phyloP scores from a whole-genome alignment of 305 asterid genomes.

The Solanum hybrid region DNA sequence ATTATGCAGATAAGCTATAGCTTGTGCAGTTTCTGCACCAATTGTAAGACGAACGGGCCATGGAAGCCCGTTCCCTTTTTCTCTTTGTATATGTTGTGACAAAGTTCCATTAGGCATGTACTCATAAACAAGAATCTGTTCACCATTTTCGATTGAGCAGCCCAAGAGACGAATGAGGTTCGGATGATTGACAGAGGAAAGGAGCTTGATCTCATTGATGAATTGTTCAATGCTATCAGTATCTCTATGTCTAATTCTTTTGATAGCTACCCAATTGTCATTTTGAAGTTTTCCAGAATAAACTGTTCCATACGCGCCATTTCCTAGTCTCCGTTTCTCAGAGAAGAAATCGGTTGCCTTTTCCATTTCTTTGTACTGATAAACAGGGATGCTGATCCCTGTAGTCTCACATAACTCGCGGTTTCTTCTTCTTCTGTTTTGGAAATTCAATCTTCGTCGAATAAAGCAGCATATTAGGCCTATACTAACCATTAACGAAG shows the following conservation, averaged over 20 bases:
- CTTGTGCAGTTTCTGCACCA: slow-evolving; percentile 64
- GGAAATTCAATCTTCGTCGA: slow-evolving; percentile 23
- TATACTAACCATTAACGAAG: slow-evolving; percentile 35
- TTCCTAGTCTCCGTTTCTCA: slow-evolving; percentile 47
- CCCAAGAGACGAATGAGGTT: slow-evolving; percentile 60
- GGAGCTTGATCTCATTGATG: slow-evolving; percentile 52
- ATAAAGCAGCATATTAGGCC: slow-evolving; percentile 40
- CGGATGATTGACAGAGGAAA: slow-evolving; percentile 56
- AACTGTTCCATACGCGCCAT: slow-evolving; percentile 66
- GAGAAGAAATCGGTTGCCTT: slow-evolving; percentile 57
- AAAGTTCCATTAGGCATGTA: slow-evolving; percentile 70
- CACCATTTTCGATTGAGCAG: slow-evolving; percentile 48
- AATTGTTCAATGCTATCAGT: slow-evolving; percentile 43
- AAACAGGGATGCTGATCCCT: slow-evolving; percentile 46
- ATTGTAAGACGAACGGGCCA: slow-evolving; percentile 53
- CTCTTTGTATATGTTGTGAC: slow-evolving; percentile 44
- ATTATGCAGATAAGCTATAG: slow-evolving; percentile 48
- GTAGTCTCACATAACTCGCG: slow-evolving; percentile 31
- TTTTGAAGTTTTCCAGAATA: slow-evolving; percentile 45
- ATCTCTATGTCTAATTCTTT: slow-evolving; percentile 37
- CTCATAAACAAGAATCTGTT: slow-evolving; percentile 57
- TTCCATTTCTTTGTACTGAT: slow-evolving; percentile 51
- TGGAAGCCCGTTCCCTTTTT: slow-evolving; percentile 27
- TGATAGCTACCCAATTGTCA: slow-evolving; percentile 62
- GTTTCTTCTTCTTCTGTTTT: slow-evolving; percentile 21